Evolutionary conservation across 208 protist species (phyloP).

Genomic region (Entamoeba moshkovskii): DNA sequence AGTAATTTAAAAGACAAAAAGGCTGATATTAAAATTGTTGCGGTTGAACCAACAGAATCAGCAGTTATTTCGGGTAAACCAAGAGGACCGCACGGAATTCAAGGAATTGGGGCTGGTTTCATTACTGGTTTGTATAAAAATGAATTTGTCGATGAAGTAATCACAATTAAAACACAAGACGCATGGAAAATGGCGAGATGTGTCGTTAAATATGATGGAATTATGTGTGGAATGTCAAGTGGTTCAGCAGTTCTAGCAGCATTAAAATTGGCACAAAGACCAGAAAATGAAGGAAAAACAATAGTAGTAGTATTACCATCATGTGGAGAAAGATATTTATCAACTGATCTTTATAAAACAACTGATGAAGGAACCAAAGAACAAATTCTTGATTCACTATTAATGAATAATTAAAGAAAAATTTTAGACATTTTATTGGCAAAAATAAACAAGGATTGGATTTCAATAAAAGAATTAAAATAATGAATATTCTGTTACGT

Average conservation of each 20-base stretch:
- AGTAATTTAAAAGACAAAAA: not conserved
- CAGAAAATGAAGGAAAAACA: not conserved
- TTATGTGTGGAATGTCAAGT: not conserved
- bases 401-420: too few relatives aligned
- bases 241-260: not conserved
- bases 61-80: not conserved
- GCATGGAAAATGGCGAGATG: not conserved
- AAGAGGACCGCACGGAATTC: slow-evolving; percentile 6
- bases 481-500: too few relatives aligned
- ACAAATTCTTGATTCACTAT: not conserved
- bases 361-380: not conserved
- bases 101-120: slow-evolving; percentile 13
- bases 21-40: not conserved
- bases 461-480: too few relatives aligned
- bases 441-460: too few relatives aligned
- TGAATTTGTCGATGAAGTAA: not conserved
- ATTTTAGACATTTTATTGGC: too few relatives aligned
- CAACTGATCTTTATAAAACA: not conserved
- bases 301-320: not conserved
- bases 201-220: not conserved
- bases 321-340: slow-evolving; percentile 1
- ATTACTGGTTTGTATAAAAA: not conserved
- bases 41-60: slow-evolving; percentile 8
- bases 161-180: not conserved
- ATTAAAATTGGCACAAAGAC: not conserved